A percentile compares a stretch with the other conserved stretches of the same genome.
Conservation (phyloP, 177 flowering plant species). For the Vitis hybrid region DNA sequence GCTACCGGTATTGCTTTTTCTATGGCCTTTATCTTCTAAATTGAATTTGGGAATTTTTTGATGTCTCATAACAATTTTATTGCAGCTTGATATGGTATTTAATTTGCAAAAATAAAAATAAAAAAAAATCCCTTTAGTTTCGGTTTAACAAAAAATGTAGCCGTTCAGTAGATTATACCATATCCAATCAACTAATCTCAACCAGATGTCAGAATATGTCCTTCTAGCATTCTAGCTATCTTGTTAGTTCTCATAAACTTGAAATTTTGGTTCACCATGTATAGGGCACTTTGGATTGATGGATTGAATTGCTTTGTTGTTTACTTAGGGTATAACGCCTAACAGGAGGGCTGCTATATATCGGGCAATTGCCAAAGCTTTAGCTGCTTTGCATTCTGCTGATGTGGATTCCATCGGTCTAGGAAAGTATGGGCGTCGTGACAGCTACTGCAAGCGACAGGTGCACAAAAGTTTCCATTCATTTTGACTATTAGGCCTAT, state of each 20-base stretch:
- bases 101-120: too few relatives aligned
- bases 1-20: conserved; percentile 54
- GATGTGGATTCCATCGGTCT: conserved; percentile 80
- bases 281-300: not conserved
- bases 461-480: conserved; percentile 28
- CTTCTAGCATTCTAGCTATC: too few relatives aligned
- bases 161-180: too few relatives aligned
- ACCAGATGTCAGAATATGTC: too few relatives aligned
- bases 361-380: conserved; percentile 57
- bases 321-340: conserved; percentile 62
- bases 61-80: not conserved
- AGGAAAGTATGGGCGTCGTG: conserved; percentile 66
- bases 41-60: not conserved
- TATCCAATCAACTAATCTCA: too few relatives aligned
- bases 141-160: too few relatives aligned
- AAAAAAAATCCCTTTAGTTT: too few relatives aligned
- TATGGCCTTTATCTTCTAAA: not conserved
- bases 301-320: conserved; percentile 1
- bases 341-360: conserved; percentile 64
- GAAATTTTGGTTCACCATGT: too few relatives aligned
- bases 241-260: too few relatives aligned
- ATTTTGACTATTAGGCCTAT: not conserved
- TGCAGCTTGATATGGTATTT: not conserved
- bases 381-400: conserved; percentile 75
- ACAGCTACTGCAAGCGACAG: conserved; percentile 87